Conservation (phyloP, 2,329 filamentous ascomycete genomes). For the Arachnomyces sp. region DNA sequence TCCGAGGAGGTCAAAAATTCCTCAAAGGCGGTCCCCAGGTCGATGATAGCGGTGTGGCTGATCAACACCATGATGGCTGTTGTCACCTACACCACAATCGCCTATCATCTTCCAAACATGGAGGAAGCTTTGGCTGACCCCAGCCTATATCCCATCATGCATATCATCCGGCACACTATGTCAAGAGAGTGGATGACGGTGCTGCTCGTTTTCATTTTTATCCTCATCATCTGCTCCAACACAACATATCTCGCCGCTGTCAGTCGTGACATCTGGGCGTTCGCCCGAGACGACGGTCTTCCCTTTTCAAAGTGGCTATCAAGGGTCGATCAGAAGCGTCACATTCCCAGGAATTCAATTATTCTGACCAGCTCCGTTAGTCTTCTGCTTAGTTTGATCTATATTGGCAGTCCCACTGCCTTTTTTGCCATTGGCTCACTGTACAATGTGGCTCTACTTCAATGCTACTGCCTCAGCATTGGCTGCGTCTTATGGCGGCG, state of each 20-base stretch:
- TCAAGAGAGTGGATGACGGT: slow-evolving; percentile 37
- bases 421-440: slow-evolving; percentile 47
- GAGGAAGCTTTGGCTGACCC: slow-evolving; percentile 29
- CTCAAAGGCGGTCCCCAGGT: slow-evolving; percentile 37
- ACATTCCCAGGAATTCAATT: slow-evolving; percentile 36
- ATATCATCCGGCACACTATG: slow-evolving; percentile 42
- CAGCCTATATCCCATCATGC: slow-evolving; percentile 42
- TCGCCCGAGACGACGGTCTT: slow-evolving; percentile 45
- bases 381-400: slow-evolving; percentile 40
- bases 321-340: slow-evolving; percentile 31
- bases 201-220: slow-evolving; percentile 38
- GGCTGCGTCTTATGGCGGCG: slow-evolving; percentile 38
- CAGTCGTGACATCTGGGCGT: slow-evolving; percentile 35
- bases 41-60: slow-evolving; percentile 39
- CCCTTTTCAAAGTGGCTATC: slow-evolving; percentile 43
- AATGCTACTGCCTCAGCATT: slow-evolving; percentile 44
- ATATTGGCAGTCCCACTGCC: slow-evolving; percentile 43
- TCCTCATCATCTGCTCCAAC: slow-evolving; percentile 25
- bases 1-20: slow-evolving; percentile 45
- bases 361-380: slow-evolving; percentile 23
- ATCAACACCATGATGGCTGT: slow-evolving; percentile 42
- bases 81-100: slow-evolving; percentile 33
- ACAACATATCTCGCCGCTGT: slow-evolving; percentile 29
- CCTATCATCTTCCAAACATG: slow-evolving; percentile 37
- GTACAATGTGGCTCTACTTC: slow-evolving; percentile 39